Evolutionary conservation across 2,329 filamentous ascomycete species (phyloP), one percentile per base, ranked within the genome.

Genomic region (Botrytis fabae): DNA sequence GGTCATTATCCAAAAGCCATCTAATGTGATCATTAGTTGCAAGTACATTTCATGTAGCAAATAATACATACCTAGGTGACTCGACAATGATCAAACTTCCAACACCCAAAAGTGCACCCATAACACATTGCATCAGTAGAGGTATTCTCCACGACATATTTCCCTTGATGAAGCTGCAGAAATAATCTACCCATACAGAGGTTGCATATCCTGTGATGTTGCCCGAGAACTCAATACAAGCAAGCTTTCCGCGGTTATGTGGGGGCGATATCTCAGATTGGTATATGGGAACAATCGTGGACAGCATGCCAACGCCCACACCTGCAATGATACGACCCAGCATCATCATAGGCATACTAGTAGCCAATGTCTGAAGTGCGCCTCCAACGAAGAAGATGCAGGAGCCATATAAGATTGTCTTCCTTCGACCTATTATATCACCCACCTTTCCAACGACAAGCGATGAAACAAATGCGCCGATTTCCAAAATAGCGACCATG

Each of bases 181-280:
- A 95, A 83, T 98, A 99, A 82, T 99, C 96, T 42, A 98, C 95
- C 96, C 96, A 99, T 35, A 98, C 95, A 78, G 95, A 98, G 70
- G 94, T 94, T 71, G 95, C 92, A 81, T 99, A 99, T 46, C 96
- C 96, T 75, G 93, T 91, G 76, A 99, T 97, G 83, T 99, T 99
- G 71, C 96, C 96, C 0, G 95, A 95, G 80, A 98, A 99, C 82
- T 99, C 96, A 77, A 99, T 98, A 82, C 96, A 98, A 38, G 95
- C 96, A 75, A 99, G 87, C 83, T 96, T 97, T 76, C 96, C 96
- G 79, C 96, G 89, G 82, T 97, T 98, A 81, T 99, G 96, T 8
- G 96, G 94, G 66, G 96, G 96, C 61, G 95, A 98, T 80, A 97
- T 97, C 81, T 97, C 95, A 62, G 94, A 95, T 81, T 97, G 94